These are phyloP conservation scores for Anisodus acutangulus DNA, from an alignment of 257 asterid species.

Conservation along the genomic window DNA sequence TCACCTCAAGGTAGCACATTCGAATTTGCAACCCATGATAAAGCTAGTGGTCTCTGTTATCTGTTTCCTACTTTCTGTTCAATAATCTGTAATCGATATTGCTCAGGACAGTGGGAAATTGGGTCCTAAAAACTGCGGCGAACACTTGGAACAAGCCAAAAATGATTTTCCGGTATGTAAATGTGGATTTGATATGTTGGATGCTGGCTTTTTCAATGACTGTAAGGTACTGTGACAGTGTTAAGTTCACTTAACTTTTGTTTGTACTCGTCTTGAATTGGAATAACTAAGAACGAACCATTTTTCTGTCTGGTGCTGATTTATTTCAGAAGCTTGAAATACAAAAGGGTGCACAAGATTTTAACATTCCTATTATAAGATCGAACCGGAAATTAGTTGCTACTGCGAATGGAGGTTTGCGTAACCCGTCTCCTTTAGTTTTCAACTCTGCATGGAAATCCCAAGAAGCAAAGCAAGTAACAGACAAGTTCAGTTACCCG, in stretches of 20 bases:
- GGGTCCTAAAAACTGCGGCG: constrained; percentile 40
- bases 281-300: not conserved
- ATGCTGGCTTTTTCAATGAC: constrained; percentile 67
- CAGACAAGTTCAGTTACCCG: constrained; percentile 55
- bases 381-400: constrained; percentile 70
- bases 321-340: constrained; percentile 66
- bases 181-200: constrained; percentile 59
- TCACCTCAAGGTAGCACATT: constrained; percentile 54
- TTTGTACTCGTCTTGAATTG: constrained; percentile 3
- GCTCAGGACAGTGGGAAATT: constrained; percentile 65
- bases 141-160: constrained; percentile 47
- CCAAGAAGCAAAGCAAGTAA: constrained; percentile 35
- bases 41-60: not conserved
- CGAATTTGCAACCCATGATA: constrained; percentile 23
- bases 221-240: constrained; percentile 52
- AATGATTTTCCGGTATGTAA: constrained; percentile 37
- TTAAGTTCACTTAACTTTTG: not conserved
- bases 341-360: constrained; percentile 69
- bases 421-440: constrained; percentile 65
- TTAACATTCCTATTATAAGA: constrained; percentile 61
- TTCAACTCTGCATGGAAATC: constrained; percentile 63
- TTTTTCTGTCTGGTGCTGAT: not conserved
- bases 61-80: constrained; percentile 14
- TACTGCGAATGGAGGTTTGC: constrained; percentile 73
- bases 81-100: constrained; percentile 29